phyloP scores from a whole-genome alignment of 2,329 filamentous ascomycete species.

The Colletotrichum horii region DNA sequence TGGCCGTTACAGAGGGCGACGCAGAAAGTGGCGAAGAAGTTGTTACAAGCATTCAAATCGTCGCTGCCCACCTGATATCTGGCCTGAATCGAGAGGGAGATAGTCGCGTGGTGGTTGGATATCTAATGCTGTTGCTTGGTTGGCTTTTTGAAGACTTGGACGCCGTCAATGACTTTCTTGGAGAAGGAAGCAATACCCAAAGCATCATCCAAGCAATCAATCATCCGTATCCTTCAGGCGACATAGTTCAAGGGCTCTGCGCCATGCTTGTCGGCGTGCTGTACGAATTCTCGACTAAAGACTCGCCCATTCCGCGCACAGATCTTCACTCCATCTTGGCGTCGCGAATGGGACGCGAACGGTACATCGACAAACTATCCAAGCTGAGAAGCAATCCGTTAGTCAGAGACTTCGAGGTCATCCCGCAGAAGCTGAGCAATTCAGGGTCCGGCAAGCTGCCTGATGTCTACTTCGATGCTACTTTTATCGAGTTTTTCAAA shows the following conservation, averaged over 20 bases:
- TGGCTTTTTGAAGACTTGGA: conserved; percentile 94
- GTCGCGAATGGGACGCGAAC: conserved; percentile 80
- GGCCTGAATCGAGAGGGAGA: conserved; percentile 80
- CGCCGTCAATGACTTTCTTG: conserved; percentile 90
- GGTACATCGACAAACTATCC: conserved; percentile 82
- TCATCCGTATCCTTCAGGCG: conserved; percentile 62
- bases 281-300: conserved; percentile 97
- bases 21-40: conserved; percentile 91
- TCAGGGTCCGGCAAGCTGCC: conserved; percentile 60
- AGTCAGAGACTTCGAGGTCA: conserved; percentile 88
- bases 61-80: conserved; percentile 84
- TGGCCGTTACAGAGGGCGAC: conserved; percentile 87
- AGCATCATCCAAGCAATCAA: conserved; percentile 76
- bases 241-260: conserved; percentile 81
- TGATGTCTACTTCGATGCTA: conserved; percentile 83
- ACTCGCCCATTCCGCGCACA: conserved; percentile 85
- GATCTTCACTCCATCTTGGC: conserved; percentile 81
- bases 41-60: conserved; percentile 88
- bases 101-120: conserved; percentile 79
- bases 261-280: conserved; percentile 85
- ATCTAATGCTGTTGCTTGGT: conserved; percentile 85
- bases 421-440: conserved; percentile 70
- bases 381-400: conserved; percentile 79
- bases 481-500: conserved; percentile 93
- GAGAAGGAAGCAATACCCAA: conserved; percentile 91